Evolutionary conservation across 192 early-diverging fungal species (phyloP).

Genomic region (Entomortierella beljakovae): DNA sequence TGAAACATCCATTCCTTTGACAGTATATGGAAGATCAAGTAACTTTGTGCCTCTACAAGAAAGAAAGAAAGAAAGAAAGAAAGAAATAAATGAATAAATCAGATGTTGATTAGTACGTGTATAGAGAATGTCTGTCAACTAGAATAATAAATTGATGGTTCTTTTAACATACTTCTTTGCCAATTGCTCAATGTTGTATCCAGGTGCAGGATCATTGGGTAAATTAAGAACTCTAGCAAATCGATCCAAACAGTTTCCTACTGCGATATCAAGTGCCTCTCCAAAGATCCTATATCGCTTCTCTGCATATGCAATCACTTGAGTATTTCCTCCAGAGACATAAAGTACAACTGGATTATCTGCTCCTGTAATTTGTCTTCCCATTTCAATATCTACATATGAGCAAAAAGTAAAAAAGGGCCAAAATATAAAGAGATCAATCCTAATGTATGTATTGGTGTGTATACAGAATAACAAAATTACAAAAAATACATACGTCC

Average conservation of each 20-base stretch:
- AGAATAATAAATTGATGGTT: too few relatives aligned
- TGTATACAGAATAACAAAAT: neutral
- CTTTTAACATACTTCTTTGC: constrained; percentile 88
- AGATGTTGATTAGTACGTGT: too few relatives aligned
- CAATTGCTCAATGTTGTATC: constrained; percentile 97
- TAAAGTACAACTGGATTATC: constrained; percentile 96
- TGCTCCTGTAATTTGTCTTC: constrained; percentile 94
- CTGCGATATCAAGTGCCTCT: constrained; percentile 97
- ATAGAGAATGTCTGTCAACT: too few relatives aligned
- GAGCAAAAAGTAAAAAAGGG: neutral
- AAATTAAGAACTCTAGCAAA: constrained; percentile 95
- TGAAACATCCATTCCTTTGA: constrained; percentile 99
- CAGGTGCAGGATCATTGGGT: constrained; percentile 96
- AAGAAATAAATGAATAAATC: too few relatives aligned
- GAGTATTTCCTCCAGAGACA: constrained; percentile 98
- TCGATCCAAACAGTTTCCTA: constrained; percentile 98
- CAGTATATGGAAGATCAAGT: constrained; percentile 93
- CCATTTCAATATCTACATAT: constrained; percentile 95
- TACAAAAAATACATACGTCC: constrained; percentile 68
- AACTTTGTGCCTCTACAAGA: constrained; percentile 84
- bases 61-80: neutral
- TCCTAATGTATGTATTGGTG: neutral
- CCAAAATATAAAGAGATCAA: neutral
- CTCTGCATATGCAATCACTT: constrained; percentile 98
- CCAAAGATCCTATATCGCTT: constrained; percentile 97